A percentile compares a stretch with the other conserved stretches of the same genome.
Evolutionary conservation across 106 monocot genomes (phyloP).

Genomic region (Allium fistulosum): DNA sequence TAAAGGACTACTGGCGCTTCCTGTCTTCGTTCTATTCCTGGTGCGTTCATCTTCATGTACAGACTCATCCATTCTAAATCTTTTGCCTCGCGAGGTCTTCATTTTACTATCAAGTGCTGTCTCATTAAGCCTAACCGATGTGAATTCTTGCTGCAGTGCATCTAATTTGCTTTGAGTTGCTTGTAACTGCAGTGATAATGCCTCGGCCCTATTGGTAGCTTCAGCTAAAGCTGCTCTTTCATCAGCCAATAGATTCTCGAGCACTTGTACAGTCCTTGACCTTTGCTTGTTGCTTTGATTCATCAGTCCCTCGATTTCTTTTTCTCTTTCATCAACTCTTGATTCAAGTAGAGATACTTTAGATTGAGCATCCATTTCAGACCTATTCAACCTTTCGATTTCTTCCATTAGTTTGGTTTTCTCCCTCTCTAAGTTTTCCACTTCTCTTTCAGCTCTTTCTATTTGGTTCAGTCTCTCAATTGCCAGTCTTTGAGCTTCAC

Average conservation of each 20-base stretch:
- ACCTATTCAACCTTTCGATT: constrained; percentile 29
- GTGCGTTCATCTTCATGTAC: constrained; percentile 44
- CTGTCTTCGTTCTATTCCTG: constrained; percentile 47
- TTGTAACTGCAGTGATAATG: constrained; percentile 77
- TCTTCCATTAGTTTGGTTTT: constrained; percentile 38
- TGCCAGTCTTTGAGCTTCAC: constrained; percentile 63
- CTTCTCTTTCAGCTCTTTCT: constrained; percentile 62
- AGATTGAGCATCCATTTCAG: constrained; percentile 47
- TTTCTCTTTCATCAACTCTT: constrained; percentile 70
- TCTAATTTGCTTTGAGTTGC: constrained; percentile 89
- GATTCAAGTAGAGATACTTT: constrained; percentile 58
- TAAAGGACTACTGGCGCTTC: constrained; percentile 66
- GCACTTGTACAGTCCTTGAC: constrained; percentile 91
- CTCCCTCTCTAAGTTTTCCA: constrained; percentile 66
- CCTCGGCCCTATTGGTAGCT: constrained; percentile 78
- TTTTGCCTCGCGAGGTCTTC: constrained; percentile 43
- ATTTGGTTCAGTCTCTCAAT: constrained; percentile 64
- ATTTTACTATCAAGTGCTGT: constrained; percentile 73
- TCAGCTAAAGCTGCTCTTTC: constrained; percentile 71
- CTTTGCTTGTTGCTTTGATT: constrained; percentile 79
- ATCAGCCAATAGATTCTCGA: constrained; percentile 67
- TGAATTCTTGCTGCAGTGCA: constrained; percentile 67
- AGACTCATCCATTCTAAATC: constrained; percentile 64
- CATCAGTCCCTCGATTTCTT: constrained; percentile 77
- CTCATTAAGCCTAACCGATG: constrained; percentile 68